Percentiles rank a stretch among this genome's conserved stretches.
phyloP scores from a whole-genome alignment of 169 alveolate genomes.

The Eimeria tenella region DNA sequence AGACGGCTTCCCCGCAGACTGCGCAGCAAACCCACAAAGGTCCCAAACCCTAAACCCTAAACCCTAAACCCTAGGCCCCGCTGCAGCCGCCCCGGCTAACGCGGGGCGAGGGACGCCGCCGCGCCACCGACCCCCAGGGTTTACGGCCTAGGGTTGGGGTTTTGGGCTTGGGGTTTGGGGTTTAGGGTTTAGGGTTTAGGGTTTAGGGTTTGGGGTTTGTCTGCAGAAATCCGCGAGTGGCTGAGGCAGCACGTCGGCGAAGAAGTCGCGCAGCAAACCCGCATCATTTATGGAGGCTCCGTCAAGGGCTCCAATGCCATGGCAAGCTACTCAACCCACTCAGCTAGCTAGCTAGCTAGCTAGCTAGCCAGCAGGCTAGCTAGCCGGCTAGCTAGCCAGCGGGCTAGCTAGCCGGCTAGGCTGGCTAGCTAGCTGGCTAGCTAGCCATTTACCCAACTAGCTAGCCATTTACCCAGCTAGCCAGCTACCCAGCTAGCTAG shows the following conservation, averaged over 20 bases:
- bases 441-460: too few species aligned
- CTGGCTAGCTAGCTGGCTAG: too few species aligned
- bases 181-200: not conserved
- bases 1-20: conserved; percentile 95
- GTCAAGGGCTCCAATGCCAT: conserved; percentile 94
- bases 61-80: too few species aligned
- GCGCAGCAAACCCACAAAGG: conserved; percentile 96
- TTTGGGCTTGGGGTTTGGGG: too few species aligned
- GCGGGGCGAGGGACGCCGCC: too few species aligned
- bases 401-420: too few species aligned
- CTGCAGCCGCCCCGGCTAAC: too few species aligned
- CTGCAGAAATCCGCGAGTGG: conserved; percentile 87
- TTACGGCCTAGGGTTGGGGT: too few species aligned
- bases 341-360: not conserved
- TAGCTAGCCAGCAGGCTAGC: not conserved
- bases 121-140: too few species aligned
- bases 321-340: not conserved
- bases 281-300: conserved; percentile 99
- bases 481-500: too few species aligned
- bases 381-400: too few species aligned
- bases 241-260: conserved; percentile 87
- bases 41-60: conserved; percentile 35
- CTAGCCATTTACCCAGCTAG: too few species aligned
- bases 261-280: conserved; percentile 88
- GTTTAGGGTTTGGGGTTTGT: not conserved